Percentiles rank a stretch among this genome's conserved stretches.
Evolutionary conservation across 108 stramenopile genomes (phyloP).

Genomic region (Skeletonema grethae): DNA sequence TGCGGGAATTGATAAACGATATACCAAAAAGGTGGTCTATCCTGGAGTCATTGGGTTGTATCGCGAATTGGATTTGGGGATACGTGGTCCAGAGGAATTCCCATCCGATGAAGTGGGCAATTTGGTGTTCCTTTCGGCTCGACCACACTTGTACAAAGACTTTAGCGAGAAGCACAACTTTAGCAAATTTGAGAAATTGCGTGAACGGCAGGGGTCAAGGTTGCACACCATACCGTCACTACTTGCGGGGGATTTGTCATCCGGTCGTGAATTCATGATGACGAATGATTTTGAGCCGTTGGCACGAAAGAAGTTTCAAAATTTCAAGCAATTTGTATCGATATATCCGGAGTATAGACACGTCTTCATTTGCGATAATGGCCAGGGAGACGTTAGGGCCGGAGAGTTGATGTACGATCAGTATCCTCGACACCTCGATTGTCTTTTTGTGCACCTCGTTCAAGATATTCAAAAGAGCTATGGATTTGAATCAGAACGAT

Average conservation of each 20-base stretch:
- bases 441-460: conserved; percentile 93
- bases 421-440: conserved; percentile 81
- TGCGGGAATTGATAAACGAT: conserved; percentile 91
- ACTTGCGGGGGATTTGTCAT: conserved; percentile 92
- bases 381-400: conserved; percentile 97
- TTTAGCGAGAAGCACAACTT: conserved; percentile 90
- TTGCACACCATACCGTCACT: conserved; percentile 96
- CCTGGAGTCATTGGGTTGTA: conserved; percentile 97
- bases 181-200: conserved; percentile 92
- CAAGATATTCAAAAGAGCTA: conserved; percentile 70
- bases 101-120: conserved; percentile 83
- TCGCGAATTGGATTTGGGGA: conserved; percentile 94
- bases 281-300: conserved; percentile 92
- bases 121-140: conserved; percentile 96
- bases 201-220: conserved; percentile 64
- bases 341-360: conserved; percentile 97
- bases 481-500: conserved; percentile 77
- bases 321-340: conserved; percentile 69
- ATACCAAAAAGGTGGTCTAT: conserved; percentile 88
- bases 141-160: conserved; percentile 99
- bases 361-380: conserved; percentile 99
- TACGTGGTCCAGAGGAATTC: conserved; percentile 90
- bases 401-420: conserved; percentile 94
- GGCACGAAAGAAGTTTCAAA: conserved; percentile 90
- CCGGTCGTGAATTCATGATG: conserved; percentile 90